Evolutionary conservation across 495 filamentous ascomycete species (phyloP).

Genomic region (Eremomyces bilateralis): DNA sequence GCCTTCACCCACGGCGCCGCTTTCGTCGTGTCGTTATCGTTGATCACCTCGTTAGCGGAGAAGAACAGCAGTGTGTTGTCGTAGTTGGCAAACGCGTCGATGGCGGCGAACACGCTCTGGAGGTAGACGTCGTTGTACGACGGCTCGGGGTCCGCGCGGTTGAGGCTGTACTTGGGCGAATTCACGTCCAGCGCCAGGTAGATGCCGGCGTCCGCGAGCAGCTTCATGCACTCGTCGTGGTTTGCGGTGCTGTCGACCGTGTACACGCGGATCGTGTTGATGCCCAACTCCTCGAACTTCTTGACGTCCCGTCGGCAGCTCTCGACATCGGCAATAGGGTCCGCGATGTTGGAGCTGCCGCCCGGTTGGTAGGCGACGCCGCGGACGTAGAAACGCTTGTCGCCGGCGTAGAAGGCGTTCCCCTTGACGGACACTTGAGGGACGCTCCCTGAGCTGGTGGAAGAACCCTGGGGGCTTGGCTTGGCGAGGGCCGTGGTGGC

Average conservation of each 20-base stretch:
- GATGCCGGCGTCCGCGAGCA: constrained; percentile 32
- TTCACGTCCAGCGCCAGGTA: constrained; percentile 80
- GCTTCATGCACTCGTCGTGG: constrained; percentile 36
- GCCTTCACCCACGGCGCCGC: constrained; percentile 83
- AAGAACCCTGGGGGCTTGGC: no score
- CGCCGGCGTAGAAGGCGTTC: constrained; percentile 60
- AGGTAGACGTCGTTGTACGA: constrained; percentile 90
- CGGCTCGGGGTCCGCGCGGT: constrained; percentile 45
- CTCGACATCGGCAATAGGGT: constrained; percentile 54
- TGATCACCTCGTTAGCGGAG: constrained; percentile 93
- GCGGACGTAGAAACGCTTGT: constrained; percentile 73
- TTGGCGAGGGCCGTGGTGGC: no score
- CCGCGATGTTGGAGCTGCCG: constrained; percentile 52
- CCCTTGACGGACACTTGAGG: no score
- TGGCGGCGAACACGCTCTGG: constrained; percentile 80
- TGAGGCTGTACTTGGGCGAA: constrained; percentile 60
- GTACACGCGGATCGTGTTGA: constrained; percentile 88
- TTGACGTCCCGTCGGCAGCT: constrained; percentile 66
- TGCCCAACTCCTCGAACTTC: constrained; percentile 62
- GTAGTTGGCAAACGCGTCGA: constrained; percentile 74
- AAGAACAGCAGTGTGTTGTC: constrained; percentile 86
- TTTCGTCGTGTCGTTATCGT: constrained; percentile 50
- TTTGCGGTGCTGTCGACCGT: constrained; percentile 70
- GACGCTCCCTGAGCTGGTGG: no score
- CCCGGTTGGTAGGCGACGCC: constrained; percentile 91